phyloP scores from a whole-genome alignment of 352 stramenopile species.

The Pythium scleroteichum region DNA sequence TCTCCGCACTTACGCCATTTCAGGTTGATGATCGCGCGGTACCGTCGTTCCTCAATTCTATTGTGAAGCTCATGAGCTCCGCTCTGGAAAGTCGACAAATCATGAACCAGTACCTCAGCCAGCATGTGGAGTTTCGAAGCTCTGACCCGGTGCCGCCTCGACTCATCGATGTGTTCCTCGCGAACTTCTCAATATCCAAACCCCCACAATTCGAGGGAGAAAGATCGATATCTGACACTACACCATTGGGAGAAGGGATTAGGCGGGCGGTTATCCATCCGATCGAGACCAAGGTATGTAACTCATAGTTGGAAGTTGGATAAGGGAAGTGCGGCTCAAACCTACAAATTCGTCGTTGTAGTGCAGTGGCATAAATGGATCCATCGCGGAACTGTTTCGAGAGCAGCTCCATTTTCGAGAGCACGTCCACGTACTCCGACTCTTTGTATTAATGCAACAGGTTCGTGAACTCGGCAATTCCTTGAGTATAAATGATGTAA shows the following conservation, averaged over 20 bases:
- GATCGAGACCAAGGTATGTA: slow-evolving; percentile 34
- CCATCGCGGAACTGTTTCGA: slow-evolving; percentile 55
- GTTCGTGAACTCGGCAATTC: slow-evolving; percentile 27
- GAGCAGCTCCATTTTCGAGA: slow-evolving; percentile 50
- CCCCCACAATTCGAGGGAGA: background rate
- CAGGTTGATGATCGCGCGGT: slow-evolving; percentile 36
- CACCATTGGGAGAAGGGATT: slow-evolving; percentile 12
- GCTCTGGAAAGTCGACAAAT: slow-evolving; percentile 66
- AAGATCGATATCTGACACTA: background rate
- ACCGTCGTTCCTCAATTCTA: slow-evolving; percentile 44
- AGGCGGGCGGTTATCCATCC: slow-evolving; percentile 9
- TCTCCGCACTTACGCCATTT: slow-evolving; percentile 48
- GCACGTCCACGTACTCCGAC: slow-evolving; percentile 50
- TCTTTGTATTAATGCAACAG: slow-evolving; percentile 78
- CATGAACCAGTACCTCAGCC: slow-evolving; percentile 57
- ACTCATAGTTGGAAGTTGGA: too few relatives aligned
- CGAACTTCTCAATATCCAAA: background rate
- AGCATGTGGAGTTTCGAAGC: slow-evolving; percentile 22
- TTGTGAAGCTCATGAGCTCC: slow-evolving; percentile 40
- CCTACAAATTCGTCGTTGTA: too few relatives aligned
- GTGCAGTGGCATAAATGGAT: slow-evolving; percentile 49
- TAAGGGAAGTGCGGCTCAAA: too few relatives aligned
- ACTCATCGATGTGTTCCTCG: background rate
- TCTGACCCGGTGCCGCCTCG: background rate
- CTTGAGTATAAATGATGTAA: background rate